Conservation (phyloP, 1,139 yeast species). For the Sugiyamaella novakii region DNA sequence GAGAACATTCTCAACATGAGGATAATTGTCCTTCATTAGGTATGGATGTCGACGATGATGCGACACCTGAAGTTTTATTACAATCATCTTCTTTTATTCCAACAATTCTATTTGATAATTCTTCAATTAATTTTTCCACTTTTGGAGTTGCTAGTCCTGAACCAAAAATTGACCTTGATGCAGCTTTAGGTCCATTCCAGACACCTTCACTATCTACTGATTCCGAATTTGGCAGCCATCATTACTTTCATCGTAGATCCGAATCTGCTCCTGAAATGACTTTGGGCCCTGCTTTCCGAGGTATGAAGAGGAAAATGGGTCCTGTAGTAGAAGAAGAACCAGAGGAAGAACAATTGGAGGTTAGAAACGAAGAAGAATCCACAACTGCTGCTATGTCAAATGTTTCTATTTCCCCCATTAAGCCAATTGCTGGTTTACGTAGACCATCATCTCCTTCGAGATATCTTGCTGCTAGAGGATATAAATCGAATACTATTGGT, state of each 20-base stretch:
- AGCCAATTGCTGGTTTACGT: not conserved
- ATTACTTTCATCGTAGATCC: conserved; percentile 35
- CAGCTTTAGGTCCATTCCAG: conserved; percentile 37
- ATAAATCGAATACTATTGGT: conserved; percentile 2
- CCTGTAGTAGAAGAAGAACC: conserved; percentile 39
- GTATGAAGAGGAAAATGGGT: conserved; percentile 34
- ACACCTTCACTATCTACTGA: conserved; percentile 20
- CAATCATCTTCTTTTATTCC: conserved; percentile 24
- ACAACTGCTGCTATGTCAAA: conserved; percentile 12
- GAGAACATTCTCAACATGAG: not conserved
- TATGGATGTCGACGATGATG: conserved; percentile 13
- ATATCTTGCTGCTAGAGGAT: conserved; percentile 9
- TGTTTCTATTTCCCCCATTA: conserved; percentile 11
- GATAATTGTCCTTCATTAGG: not conserved
- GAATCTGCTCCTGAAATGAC: conserved; percentile 38
- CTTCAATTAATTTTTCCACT: not conserved
- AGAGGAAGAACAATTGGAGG: conserved; percentile 26
- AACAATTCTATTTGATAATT: not conserved
- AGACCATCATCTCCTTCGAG: conserved; percentile 2
- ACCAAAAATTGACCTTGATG: conserved; percentile 40
- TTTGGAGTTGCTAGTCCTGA: conserved; percentile 18
- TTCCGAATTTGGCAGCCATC: conserved; percentile 23
- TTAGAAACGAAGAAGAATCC: conserved; percentile 6
- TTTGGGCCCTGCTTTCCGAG: conserved; percentile 25
- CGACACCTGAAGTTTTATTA: conserved; percentile 1